Evolutionary conservation across 306 rosid species (phyloP), one percentile per base, ranked within the genome.

Genomic region (Vicia villosa): DNA sequence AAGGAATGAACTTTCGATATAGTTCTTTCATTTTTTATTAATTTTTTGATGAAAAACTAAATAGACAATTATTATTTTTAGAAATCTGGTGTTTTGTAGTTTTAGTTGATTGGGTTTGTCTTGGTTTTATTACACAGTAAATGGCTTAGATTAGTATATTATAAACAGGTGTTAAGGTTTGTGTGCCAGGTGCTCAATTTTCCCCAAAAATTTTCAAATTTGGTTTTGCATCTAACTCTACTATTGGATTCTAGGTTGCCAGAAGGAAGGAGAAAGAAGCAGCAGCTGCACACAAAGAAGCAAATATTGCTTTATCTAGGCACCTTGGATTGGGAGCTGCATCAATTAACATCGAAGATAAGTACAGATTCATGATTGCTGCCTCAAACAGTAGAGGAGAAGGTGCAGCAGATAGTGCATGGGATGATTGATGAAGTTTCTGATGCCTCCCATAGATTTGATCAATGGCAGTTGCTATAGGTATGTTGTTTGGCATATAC

Each of bases 221-320:
- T 20, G 32, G 58, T 47, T 41, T 63, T 14, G 24, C 8, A 6
- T 34, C 56, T 55, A 15, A 30, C 66, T 64, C 52, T 58, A 62
- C 69, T 36, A 2, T 76, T 69, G 75, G 72, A 36, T 70, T 46
- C 42, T 68, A 91, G 97, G 83, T 79, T 84, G 97, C 95, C 47
- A 91, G 97, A 81, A 86, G 88, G 76, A 91, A 91, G 84, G 97
- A 91, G 85, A 91, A 76, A 76, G 97, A 91, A 77, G 95, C 88
- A 21, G 95, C 88, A 51, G 92, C 91, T 61, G 89, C 95, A 57
- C 90, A 86, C 38, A 88, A 85, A 72, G 95, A 86, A 79, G 91
- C 95, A 63, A 88, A 83, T 74, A 73, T 61, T 76, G 82, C 85
- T 73, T 66, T 76, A 15, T 86, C 95, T 66, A 88, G 70, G 36